phyloP scores from a whole-genome alignment of 768 basidiomycete genomes.

The Termitomyces sp. region DNA sequence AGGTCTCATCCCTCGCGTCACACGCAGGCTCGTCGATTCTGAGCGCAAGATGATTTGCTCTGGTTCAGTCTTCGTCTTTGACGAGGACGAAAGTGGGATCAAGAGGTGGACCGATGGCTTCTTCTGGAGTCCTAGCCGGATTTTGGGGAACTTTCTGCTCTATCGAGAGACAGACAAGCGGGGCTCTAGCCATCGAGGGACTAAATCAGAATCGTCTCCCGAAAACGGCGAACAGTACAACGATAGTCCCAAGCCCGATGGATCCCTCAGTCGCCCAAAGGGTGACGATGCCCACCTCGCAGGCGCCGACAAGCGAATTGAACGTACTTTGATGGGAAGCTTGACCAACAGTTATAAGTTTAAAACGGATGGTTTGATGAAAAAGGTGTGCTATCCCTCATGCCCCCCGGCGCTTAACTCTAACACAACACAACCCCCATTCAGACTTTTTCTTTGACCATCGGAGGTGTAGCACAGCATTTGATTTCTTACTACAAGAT shows the following conservation, averaged over 20 bases:
- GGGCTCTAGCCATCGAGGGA: conserved; percentile 59
- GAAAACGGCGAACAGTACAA: conserved; percentile 33
- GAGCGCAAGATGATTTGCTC: conserved; percentile 92
- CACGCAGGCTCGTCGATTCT: conserved; percentile 86
- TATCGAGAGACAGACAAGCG: conserved; percentile 93
- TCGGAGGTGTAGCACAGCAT: conserved; percentile 84
- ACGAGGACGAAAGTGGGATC: conserved; percentile 96
- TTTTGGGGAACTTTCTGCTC: conserved; percentile 91
- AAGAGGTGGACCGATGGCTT: conserved; percentile 99
- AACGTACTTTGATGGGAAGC: conserved; percentile 84
- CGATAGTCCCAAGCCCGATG: conserved; percentile 29
- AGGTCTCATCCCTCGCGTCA: conserved; percentile 89
- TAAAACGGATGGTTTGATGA: conserved; percentile 91
- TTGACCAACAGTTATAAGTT: conserved; percentile 93
- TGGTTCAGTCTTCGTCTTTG: conserved; percentile 95
- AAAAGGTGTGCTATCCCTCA: conserved; percentile 68
- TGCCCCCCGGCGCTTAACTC: conserved; percentile 4
- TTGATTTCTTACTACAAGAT: conserved; percentile 94
- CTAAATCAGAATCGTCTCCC: conserved; percentile 39
- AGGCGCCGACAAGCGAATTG: conserved; percentile 67
- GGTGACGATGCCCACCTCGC: conserved; percentile 41
- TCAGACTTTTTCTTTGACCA: conserved; percentile 90
- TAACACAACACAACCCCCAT: conserved; percentile 8
- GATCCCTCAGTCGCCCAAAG: conserved; percentile 65
- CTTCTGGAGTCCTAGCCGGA: conserved; percentile 91